Base-by-base conservation (phyloP, 1,139 yeast genomes). In the Meyerozyma guilliermondii region DNA sequence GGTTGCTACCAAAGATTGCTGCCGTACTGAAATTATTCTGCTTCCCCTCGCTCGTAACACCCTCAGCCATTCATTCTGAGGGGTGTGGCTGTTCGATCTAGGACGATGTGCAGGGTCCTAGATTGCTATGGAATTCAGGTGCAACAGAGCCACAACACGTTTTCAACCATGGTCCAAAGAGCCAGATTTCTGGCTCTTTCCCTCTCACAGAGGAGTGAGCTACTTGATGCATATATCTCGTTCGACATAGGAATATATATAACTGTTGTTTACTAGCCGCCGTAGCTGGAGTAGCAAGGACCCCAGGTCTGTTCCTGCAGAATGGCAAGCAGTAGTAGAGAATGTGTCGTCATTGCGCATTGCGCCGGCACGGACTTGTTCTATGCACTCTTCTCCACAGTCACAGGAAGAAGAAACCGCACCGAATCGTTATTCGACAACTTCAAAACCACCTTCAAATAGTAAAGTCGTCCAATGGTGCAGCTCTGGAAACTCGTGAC, bases 401-500 rank as follows among this genome's bases (percentile, higher is more conserved):
- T 18, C 24, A 33, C 16, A 23, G 36, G 36, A 33, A 33, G 36
- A 9, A 33, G 24, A 23, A 33, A 33, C 24, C 24, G 23, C 11
- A 56, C 43, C 22, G 41, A 46, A 11, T 59, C 60, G 30, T 54
- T 54, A 39, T 54, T 56, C 37, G 49, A 47, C 40, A 58, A 44
- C 27, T 42, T 44, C 8, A 58, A 39, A 26, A 46, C 48, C 7
- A 60, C 44, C 35, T 48, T 45, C 9, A 58, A 34, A 38, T 55
- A 58, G 48, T 60, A 60, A 46, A 53, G 51, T 2, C 65, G 47
- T 16, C 52, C 49, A 43, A 56, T 39, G 35, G 52, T 46, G 42
- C 65, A 60, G 22, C 51, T 53, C 39, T 59, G 63, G 44, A 59
- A 60, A 23, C 50, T 49, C 7, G 65, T 64, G 24, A 59, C 61